Conservation (phyloP, 495 filamentous ascomycete species). For the Lasiosphaeria miniovina region DNA sequence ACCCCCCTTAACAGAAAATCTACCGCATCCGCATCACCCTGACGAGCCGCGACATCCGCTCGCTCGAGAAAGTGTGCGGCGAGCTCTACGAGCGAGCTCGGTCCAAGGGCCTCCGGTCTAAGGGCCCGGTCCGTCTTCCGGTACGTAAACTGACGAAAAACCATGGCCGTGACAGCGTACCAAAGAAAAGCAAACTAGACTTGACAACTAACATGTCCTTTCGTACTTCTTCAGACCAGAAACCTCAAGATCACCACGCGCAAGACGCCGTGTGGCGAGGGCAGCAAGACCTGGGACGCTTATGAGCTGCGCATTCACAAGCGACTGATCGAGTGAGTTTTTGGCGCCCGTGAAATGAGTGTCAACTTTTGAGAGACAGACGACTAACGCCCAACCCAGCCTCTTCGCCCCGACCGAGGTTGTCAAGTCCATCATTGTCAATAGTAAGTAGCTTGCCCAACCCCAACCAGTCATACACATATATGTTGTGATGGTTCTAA, state of each 20-base stretch:
- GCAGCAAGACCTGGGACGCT: neutral
- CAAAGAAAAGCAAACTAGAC: neutral
- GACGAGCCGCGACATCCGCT: neutral
- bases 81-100: neutral
- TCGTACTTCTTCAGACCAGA: neutral
- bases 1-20: neutral
- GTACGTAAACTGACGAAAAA: neutral
- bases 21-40: conserved; percentile 1
- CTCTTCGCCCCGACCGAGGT: neutral
- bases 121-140: neutral
- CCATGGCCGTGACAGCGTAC: too few relatives aligned
- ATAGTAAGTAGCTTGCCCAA: neutral
- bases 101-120: neutral
- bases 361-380: neutral
- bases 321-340: neutral
- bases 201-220: neutral
- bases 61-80: neutral
- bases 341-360: neutral
- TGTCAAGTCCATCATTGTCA: conserved; percentile 1
- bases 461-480: too few relatives aligned
- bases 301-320: conserved; percentile 1
- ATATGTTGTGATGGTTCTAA: too few relatives aligned
- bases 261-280: neutral
- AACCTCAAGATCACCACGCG: conserved; percentile 2
- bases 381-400: neutral